Conservation (phyloP, 1,284 basidiomycete species). For the Ustilago loliicola region DNA sequence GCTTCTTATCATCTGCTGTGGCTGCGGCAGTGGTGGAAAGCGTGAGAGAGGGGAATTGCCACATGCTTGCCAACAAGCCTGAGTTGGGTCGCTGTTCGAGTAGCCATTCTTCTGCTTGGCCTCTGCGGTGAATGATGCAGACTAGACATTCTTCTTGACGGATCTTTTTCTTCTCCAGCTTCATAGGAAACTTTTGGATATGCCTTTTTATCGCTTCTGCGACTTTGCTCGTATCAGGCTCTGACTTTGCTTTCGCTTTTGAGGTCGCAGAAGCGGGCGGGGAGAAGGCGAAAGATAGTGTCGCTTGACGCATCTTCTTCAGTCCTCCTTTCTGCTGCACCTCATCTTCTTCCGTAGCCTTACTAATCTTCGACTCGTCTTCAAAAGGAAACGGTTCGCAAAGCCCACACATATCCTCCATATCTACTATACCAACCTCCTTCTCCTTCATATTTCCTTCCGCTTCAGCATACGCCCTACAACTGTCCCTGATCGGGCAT, state of each 20-base stretch:
- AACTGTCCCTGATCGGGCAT: constrained; percentile 59
- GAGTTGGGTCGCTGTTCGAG: constrained; percentile 47
- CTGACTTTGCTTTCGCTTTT: constrained; percentile 13
- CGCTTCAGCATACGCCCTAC: constrained; percentile 42
- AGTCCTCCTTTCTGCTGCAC: constrained; percentile 1
- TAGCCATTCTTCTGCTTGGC: constrained; percentile 12
- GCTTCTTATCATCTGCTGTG: neutral
- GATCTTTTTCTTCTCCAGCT: constrained; percentile 83
- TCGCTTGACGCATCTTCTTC: constrained; percentile 46
- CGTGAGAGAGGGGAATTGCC: constrained; percentile 66
- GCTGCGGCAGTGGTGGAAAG: constrained; percentile 34
- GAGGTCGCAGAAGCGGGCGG: constrained; percentile 8
- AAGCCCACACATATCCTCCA: constrained; percentile 63
- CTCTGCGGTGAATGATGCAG: constrained; percentile 75
- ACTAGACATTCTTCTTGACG: constrained; percentile 88
- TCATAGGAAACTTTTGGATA: constrained; percentile 88
- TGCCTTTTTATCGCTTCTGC: constrained; percentile 36
- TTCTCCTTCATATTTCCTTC: constrained; percentile 16
- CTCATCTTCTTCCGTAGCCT: neutral
- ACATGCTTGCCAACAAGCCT: constrained; percentile 60
- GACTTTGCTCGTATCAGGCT: neutral
- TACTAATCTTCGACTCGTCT: constrained; percentile 30
- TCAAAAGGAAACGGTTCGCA: constrained; percentile 59
- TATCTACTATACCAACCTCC: constrained; percentile 29
- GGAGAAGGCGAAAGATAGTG: constrained; percentile 33